Base-by-base conservation (phyloP, 2,329 filamentous ascomycete species). In the Alternaria sp. region DNA sequence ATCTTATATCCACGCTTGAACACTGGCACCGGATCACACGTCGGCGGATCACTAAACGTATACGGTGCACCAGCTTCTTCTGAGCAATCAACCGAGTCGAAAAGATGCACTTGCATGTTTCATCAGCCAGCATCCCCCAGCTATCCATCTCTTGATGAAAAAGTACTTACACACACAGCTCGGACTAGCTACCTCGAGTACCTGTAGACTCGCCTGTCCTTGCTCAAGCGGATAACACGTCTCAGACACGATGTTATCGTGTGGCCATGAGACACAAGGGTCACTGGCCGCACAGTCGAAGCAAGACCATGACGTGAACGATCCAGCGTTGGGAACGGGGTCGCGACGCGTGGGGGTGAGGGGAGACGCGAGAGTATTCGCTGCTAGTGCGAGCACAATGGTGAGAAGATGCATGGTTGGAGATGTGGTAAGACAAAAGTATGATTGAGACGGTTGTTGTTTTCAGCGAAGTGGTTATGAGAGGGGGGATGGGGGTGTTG, bases 301-400 rank as follows among this genome's bases (percentile, higher is more conserved):
- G 26, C 42, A 46, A 14, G 26, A 29, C 42, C 42, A 46, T 11
- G 42, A 29, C 17, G 42, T 29, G 42, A 46, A 46, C 3, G 42
- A 46, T 2, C 23, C 40, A 6, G 40, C 40, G 13, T 42, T 42
- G 11, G 40, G 42, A 17, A 29, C 13, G 17, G 42, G 42, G 6
- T 2, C 26, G n/a, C 42, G 42, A 14, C 10, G 42, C 11, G n/a
- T 46, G 2, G 26, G 26, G 1, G 23, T 29, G 10, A 31, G 42
- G 8, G 42, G 28, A 17, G 26, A 31, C 23, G 42, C 42, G 11
- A 31, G 28, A 11, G 42, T 21, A 5, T 8, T 23, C 5, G 42
- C 28, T 46, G 42, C n/a, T 3, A 46, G 26, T 11, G 42, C 42
- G 42, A 46, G 9, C 5, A n/a, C 4, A 10, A 46, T 29, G 26